phyloP scores from a whole-genome alignment of 345 rosid genomes.

The Balakata baccata region DNA sequence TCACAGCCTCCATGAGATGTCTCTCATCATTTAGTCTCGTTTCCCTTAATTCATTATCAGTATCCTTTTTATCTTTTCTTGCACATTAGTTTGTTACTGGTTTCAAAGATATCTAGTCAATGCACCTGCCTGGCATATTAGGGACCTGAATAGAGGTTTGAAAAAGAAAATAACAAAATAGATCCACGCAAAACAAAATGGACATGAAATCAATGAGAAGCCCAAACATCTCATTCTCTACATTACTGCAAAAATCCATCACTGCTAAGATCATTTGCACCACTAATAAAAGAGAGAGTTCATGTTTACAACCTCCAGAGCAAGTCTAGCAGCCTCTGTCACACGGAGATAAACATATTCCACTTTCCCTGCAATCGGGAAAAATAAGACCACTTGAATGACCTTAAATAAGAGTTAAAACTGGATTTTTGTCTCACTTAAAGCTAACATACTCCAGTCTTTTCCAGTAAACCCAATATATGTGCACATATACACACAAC shows the following conservation, averaged over 20 bases:
- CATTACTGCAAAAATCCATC: neutral
- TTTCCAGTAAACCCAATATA: neutral
- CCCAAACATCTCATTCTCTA: neutral
- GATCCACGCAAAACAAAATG: neutral
- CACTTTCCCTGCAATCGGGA: conserved; percentile 63
- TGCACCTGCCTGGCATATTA: neutral
- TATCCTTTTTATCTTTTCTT: neutral
- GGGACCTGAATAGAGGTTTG: neutral
- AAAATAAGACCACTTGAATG: neutral
- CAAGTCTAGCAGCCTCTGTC: conserved; percentile 65
- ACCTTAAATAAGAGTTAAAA: neutral
- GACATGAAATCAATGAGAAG: neutral
- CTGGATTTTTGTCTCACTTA: neutral
- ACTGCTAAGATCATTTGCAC: neutral
- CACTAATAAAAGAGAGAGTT: conserved; percentile 24
- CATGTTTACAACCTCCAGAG: conserved; percentile 60
- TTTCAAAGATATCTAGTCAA: neutral
- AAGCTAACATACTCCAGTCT: neutral
- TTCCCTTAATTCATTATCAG: neutral
- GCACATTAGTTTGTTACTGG: neutral
- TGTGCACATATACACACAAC: neutral
- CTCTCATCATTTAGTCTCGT: neutral
- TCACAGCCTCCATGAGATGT: neutral
- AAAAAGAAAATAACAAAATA: neutral
- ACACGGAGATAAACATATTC: conserved; percentile 71